Evolutionary conservation across 2,329 filamentous ascomycete species (phyloP), one percentile per base, ranked within the genome.

Genomic region (Dactylellina sp.): DNA sequence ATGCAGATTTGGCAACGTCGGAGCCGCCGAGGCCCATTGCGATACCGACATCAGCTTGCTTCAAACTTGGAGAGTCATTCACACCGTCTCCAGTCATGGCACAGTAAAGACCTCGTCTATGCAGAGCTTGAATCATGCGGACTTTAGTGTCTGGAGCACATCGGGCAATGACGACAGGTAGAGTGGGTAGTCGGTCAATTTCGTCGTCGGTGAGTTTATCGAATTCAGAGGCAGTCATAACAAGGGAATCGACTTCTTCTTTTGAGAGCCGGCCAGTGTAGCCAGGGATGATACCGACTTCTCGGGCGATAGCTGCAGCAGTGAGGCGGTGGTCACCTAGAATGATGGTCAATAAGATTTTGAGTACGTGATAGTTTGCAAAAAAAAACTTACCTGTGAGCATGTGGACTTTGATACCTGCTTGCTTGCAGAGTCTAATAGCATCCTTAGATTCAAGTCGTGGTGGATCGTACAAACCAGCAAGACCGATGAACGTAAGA

Each of bases 41-140:
- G 76, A 95, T 96, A 76, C 91, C 92, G 4, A 96, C 91, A 79
- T 96, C 92, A 1, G 91, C 90, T 47, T 87, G 86, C 77, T 91
- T 91, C 35, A 96, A 85, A 2, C 91, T 92, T 0, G 92, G 92
- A 1, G 91, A 91, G 79, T 96, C 92, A 79, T 96, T 96, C 75
- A 95, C 92, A 50, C 92, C 92, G 78, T 96, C 92, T 70, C 92
- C 92, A 16, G 91, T 95, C 91, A 96, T 95, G 71, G 91, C 91
- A 80, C 89, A 91, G 81, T 91, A 94, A 18, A 86, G 86, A 20
- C 86, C 85, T 42, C 92, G 89, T 14, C 92, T 88, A 76, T 93
- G 91, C 14, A 96, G 86, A 4, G 92, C 92, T 77, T 93, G 91
- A 57, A 96, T 93, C 92, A 96, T 96, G 71, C 91, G 89, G 2